Base-by-base conservation (phyloP, 148 eudicot species). In the Bassia scoparia region DNA sequence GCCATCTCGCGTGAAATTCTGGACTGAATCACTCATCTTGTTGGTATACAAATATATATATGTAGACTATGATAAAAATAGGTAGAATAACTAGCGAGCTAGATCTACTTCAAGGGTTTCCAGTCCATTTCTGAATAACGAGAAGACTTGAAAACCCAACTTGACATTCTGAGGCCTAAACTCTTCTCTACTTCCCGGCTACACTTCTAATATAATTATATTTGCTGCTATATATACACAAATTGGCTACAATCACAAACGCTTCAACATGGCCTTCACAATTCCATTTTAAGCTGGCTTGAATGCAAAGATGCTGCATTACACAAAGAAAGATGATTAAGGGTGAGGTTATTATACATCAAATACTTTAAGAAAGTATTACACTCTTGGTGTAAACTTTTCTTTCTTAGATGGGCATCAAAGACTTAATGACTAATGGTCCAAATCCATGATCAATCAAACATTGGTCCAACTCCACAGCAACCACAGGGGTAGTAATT, bases 231-330 rank as follows among this genome's bases (percentile, higher is more conserved):
- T 81, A 78, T 88, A 74, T 78, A 89, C 86, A 89, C 74, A 67
- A 27, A 46, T 69, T 67, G 71, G 63, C 63, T 59, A 74, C 75
- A 20, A 55, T 52, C 58, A 20, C 56, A 23, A 52, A 72, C 30
- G 70, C 76, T 64, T 72, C 41, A 2, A 55, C 49, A 61, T 61
- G 74, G 48, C 72, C 87, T 84, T 91, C 89, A 86, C 52, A 86
- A 81, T 81, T 94, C 93, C 93, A 83, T 88, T 79, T 87, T 91
- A 81, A 87, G 87, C 81, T 88, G 91, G 75, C 81, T 89, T 64
- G 90, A 74, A 68, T 81, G 90, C 93, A 87, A 77, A 33, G 91
- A 79, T 30, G 84, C 97, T 94, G 98, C 81, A 83, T 58, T 20
- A 74, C 37, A 74, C 24, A 69, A 35, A 73, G 29, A 23, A 41